Percentiles rank a stretch among this genome's conserved stretches.
Evolutionary conservation across 164 flowering plant species (phyloP).

Genomic region (Berberis thunbergii): DNA sequence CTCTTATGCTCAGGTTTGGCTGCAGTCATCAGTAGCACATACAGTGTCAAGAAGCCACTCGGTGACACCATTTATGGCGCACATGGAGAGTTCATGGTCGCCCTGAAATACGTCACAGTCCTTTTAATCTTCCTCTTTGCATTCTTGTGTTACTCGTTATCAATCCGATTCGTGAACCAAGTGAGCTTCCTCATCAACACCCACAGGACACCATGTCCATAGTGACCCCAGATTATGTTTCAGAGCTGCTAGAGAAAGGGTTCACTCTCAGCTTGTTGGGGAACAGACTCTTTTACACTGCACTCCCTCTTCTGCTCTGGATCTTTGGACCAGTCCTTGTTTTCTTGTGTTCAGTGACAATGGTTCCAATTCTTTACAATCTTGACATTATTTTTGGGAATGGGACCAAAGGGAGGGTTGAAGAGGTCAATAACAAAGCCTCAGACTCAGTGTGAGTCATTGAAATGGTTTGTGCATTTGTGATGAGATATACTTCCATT

Average conservation of each 20-base stretch:
- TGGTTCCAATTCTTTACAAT: constrained; percentile 69
- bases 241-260: constrained; percentile 63
- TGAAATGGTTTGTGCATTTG: not conserved
- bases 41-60: constrained; percentile 72
- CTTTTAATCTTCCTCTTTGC: constrained; percentile 64
- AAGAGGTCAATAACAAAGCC: not conserved
- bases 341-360: constrained; percentile 46
- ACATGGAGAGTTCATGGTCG: constrained; percentile 79
- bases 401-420: not conserved
- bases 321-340: constrained; percentile 87
- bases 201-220: constrained; percentile 21
- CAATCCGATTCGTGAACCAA: constrained; percentile 76
- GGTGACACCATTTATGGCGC: constrained; percentile 63
- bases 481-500: no score
- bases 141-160: constrained; percentile 67
- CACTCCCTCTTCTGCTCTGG: constrained; percentile 81
- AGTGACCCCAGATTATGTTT: constrained; percentile 45
- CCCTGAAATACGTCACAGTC: constrained; percentile 63
- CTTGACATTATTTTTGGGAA: constrained; percentile 45
- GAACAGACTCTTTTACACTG: constrained; percentile 69
- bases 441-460: no score
- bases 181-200: constrained; percentile 74
- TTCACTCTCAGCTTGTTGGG: constrained; percentile 58
- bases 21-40: constrained; percentile 88
- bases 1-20: constrained; percentile 76